Evolutionary conservation across 2,329 filamentous ascomycete genomes (phyloP).

Genomic region (Neonectria faginata): DNA sequence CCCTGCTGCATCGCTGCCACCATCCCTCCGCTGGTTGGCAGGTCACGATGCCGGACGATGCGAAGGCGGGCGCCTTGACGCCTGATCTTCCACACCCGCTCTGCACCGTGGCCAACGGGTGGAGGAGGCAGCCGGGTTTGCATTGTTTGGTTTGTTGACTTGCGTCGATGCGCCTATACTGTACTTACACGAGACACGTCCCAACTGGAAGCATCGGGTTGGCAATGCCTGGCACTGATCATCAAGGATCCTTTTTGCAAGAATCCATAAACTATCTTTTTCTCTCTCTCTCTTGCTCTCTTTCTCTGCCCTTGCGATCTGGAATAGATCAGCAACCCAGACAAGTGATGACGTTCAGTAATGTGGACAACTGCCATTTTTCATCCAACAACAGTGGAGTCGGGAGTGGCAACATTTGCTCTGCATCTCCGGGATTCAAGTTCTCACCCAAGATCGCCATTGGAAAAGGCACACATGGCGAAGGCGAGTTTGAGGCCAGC

Average conservation of each 20-base stretch:
- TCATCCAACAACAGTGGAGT: background rate
- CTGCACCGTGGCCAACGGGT: background rate
- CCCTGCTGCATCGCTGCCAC: slow-evolving; percentile 23
- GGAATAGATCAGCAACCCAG: background rate
- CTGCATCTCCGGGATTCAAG: slow-evolving; percentile 2
- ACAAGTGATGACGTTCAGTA: slow-evolving; percentile 15
- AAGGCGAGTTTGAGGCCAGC: slow-evolving; percentile 15
- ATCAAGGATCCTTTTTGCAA: background rate
- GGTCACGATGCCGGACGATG: slow-evolving; percentile 18
- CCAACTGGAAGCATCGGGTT: slow-evolving; percentile 8
- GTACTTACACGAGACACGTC: slow-evolving; percentile 17
- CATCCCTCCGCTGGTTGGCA: slow-evolving; percentile 28
- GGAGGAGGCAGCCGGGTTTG: slow-evolving; percentile 2
- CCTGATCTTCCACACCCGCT: slow-evolving; percentile 28
- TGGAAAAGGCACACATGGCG: background rate
- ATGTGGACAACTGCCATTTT: slow-evolving; percentile 3
- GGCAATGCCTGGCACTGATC: slow-evolving; percentile 3
- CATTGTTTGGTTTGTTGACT: slow-evolving; percentile 9
- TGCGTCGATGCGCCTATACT: background rate
- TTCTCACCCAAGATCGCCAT: slow-evolving; percentile 5
- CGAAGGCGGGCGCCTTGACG: slow-evolving; percentile 21
- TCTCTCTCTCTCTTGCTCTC: background rate
- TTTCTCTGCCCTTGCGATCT: background rate
- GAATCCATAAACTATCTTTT: background rate
- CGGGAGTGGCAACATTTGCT: slow-evolving; percentile 3